phyloP scores from a whole-genome alignment of 805 yeast genomes.

The Starmerella khaoyaiensis region DNA sequence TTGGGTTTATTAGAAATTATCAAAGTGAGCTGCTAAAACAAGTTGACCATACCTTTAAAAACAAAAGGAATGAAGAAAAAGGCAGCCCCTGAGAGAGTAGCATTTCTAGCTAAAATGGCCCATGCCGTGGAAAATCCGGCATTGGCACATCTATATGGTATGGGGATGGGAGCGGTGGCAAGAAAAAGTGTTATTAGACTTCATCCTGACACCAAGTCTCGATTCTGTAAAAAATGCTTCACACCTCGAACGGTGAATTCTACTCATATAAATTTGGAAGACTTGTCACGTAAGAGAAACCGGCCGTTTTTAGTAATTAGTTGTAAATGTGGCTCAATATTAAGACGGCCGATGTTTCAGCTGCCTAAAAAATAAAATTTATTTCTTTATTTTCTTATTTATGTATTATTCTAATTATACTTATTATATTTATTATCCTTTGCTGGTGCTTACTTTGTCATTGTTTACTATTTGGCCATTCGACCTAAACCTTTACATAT shows the following conservation, averaged over 20 bases:
- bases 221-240: conserved; percentile 55
- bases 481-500: too few relatives aligned
- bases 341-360: conserved; percentile 12
- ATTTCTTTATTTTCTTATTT: background rate
- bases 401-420: background rate
- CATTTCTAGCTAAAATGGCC: conserved; percentile 27
- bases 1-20: too few relatives aligned
- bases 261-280: conserved; percentile 33
- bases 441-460: too few relatives aligned
- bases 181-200: conserved; percentile 55
- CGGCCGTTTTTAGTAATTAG: conserved; percentile 13
- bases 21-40: too few relatives aligned
- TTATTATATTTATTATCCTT: too few relatives aligned
- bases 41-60: too few relatives aligned
- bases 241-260: conserved; percentile 39
- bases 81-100: conserved; percentile 22
- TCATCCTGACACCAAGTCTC: conserved; percentile 44
- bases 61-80: conserved; percentile 10
- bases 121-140: conserved; percentile 23
- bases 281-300: conserved; percentile 29
- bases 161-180: conserved; percentile 46
- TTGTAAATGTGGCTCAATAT: conserved; percentile 19
- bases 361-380: background rate
- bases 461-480: too few relatives aligned
- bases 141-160: conserved; percentile 44